These are phyloP conservation scores for Juglanconis oblonga DNA, from an alignment of 2,329 filamentous ascomycete species.

Conservation along the genomic window DNA sequence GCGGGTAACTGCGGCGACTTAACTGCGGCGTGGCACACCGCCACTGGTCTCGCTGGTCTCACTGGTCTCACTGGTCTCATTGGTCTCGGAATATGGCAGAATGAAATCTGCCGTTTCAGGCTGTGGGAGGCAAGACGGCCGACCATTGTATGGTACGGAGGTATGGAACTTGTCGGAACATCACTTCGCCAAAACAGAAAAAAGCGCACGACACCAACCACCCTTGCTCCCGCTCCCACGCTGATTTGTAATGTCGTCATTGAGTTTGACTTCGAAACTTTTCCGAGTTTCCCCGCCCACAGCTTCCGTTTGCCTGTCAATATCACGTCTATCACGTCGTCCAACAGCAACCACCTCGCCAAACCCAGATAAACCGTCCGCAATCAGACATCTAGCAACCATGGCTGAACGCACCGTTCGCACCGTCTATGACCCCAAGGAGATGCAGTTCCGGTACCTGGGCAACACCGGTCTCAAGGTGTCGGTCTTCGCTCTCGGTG, in stretches of 20 bases:
- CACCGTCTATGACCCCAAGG: slow-evolving; percentile 28
- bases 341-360: neutral
- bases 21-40: too few relatives aligned
- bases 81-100: too few relatives aligned
- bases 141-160: too few relatives aligned
- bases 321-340: neutral
- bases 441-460: slow-evolving; percentile 70
- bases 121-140: too few relatives aligned
- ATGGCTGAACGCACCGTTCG: slow-evolving; percentile 18
- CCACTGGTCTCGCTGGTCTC: too few relatives aligned
- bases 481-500: slow-evolving; percentile 68
- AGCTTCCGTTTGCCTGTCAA: neutral
- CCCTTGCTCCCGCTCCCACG: too few relatives aligned
- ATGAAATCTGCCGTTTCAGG: too few relatives aligned
- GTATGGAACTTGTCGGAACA: too few relatives aligned
- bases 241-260: slow-evolving; percentile 18
- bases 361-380: neutral
- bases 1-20: too few relatives aligned
- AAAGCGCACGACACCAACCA: too few relatives aligned
- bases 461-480: slow-evolving; percentile 72
- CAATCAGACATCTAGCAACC: neutral
- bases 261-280: slow-evolving; percentile 8
- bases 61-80: too few relatives aligned
- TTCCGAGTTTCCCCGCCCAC: slow-evolving; percentile 5
- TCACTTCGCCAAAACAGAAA: too few relatives aligned